Conservation (phyloP, 2,329 filamentous ascomycete species). For the Cladosporium sp. region DNA sequence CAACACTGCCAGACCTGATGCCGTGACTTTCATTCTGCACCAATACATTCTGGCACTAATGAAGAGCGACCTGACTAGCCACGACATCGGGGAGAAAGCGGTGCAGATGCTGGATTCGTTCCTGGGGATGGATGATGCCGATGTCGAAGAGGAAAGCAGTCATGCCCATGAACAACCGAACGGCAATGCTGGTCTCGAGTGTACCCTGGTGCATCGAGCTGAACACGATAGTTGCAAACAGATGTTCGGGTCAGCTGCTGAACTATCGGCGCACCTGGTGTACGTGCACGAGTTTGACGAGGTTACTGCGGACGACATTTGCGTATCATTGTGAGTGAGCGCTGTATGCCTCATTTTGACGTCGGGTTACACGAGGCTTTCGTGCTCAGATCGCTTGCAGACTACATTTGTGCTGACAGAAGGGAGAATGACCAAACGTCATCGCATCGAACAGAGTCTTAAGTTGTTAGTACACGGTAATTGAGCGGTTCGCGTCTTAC, state of each 20-base stretch:
- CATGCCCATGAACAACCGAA: neutral
- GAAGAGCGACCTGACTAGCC: neutral
- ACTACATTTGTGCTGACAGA: neutral
- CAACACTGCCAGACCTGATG: neutral
- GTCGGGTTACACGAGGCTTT: too few species aligned
- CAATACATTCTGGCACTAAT: neutral
- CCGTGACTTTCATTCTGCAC: neutral
- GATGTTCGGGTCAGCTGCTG: neutral
- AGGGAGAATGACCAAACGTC: neutral
- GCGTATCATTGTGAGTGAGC: neutral
- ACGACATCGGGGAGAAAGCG: neutral
- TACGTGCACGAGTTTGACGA: neutral
- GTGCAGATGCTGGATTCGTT: neutral
- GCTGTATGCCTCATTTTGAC: neutral
- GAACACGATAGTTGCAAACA: neutral
- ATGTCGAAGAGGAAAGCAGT: neutral
- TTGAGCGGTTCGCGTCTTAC: neutral
- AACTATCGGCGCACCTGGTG: neutral
- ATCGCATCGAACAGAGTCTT: neutral
- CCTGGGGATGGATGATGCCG: neutral
- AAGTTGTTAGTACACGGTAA: neutral
- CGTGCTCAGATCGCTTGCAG: neutral
- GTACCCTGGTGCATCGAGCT: neutral
- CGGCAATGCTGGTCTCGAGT: neutral
- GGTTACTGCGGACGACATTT: neutral